These are phyloP conservation scores for Diddensiella transvaalensis DNA, from an alignment of 805 yeast genomes.

Conservation along the genomic window DNA sequence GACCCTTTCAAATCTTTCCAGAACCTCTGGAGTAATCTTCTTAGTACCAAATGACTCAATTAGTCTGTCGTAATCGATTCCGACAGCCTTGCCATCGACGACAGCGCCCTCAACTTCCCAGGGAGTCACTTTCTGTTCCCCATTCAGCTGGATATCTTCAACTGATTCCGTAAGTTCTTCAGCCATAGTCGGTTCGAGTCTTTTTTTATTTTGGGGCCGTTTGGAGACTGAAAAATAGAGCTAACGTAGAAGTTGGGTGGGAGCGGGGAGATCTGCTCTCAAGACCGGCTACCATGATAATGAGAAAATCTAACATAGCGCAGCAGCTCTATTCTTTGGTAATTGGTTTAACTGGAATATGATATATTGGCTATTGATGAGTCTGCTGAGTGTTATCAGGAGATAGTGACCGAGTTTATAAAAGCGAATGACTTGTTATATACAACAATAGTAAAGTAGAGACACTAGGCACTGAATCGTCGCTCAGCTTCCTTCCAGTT, in stretches of 20 bases:
- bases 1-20: slow-evolving; percentile 68
- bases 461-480: slow-evolving; percentile 41
- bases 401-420: too few relatives aligned
- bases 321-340: too few relatives aligned
- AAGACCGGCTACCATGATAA: not conserved
- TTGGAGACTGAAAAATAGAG: too few relatives aligned
- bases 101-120: slow-evolving; percentile 99
- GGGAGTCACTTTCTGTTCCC: slow-evolving; percentile 70
- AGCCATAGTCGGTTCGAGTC: slow-evolving; percentile 12
- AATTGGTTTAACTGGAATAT: too few relatives aligned
- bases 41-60: slow-evolving; percentile 85
- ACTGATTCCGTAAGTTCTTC: slow-evolving; percentile 20
- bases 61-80: slow-evolving; percentile 86
- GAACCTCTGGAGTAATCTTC: slow-evolving; percentile 62
- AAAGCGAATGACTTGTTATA: too few relatives aligned
- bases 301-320: too few relatives aligned
- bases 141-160: slow-evolving; percentile 7
- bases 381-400: too few relatives aligned
- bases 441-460: too few relatives aligned
- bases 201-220: too few relatives aligned
- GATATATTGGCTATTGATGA: too few relatives aligned
- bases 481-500: slow-evolving; percentile 89
- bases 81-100: slow-evolving; percentile 88
- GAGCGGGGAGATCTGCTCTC: too few relatives aligned
- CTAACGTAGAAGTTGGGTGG: too few relatives aligned